Percentiles rank a stretch among this genome's conserved stretches.
Evolutionary conservation across 352 stramenopile species (phyloP).

Genomic region (Globisporangium paroecandrum): DNA sequence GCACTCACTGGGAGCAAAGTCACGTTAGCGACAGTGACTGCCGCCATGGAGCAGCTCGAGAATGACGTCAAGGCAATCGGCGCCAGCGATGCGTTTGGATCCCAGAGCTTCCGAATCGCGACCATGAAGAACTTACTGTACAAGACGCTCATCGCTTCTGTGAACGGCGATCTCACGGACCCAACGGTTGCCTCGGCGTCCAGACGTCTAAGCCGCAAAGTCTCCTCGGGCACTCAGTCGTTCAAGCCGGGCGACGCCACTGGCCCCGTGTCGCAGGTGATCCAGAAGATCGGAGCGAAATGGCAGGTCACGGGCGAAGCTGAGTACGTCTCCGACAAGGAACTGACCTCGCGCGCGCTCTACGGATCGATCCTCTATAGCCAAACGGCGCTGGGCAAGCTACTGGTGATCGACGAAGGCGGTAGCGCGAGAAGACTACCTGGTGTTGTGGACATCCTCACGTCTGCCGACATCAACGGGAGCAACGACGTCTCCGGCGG

Average conservation of each 20-base stretch:
- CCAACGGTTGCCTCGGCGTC: constrained; percentile 19
- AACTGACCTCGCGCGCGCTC: constrained; percentile 62
- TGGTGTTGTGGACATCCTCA: constrained; percentile 84
- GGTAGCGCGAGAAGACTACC: constrained; percentile 92
- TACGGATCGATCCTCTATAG: constrained; percentile 90
- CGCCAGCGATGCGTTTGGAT: constrained; percentile 28
- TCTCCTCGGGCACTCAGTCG: constrained; percentile 46
- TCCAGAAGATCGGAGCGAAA: constrained; percentile 56
- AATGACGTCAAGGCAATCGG: constrained; percentile 79
- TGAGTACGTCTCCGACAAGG: constrained; percentile 44
- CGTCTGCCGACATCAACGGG: constrained; percentile 71
- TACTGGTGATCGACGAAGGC: constrained; percentile 93
- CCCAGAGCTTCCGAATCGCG: constrained; percentile 18
- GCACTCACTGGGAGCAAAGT: constrained; percentile 82
- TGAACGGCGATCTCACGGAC: constrained; percentile 17
- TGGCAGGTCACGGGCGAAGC: constrained; percentile 58
- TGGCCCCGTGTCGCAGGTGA: constrained; percentile 39
- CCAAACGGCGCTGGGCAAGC: constrained; percentile 53
- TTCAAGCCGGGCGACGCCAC: constrained; percentile 44
- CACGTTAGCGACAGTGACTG: constrained; percentile 64
- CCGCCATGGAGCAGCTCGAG: constrained; percentile 72
- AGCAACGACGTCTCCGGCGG: constrained; percentile 79
- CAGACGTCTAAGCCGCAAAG: constrained; percentile 28
- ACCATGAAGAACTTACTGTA: constrained; percentile 85
- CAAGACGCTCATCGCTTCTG: constrained; percentile 89